A percentile compares a stretch with the other conserved stretches of the same genome.
phyloP scores from a whole-genome alignment of 139 green algal species.

The Raphidocelis subcapitata region DNA sequence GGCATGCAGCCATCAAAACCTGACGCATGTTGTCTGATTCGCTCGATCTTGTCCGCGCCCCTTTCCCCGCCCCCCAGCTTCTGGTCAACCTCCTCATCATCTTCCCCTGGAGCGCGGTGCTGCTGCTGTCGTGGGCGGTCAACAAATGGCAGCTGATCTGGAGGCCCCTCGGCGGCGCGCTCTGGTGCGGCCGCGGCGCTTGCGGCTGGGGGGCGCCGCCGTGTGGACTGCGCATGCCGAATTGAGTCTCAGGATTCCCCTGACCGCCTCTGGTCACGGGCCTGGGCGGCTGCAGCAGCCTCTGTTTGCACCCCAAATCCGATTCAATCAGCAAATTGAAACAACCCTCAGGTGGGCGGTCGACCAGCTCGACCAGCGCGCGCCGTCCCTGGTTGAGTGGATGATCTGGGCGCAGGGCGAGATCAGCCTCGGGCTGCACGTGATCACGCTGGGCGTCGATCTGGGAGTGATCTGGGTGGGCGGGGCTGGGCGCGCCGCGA shows the following conservation, averaged over 20 bases:
- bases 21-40: no score
- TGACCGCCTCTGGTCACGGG: no score
- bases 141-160: conserved; percentile 35
- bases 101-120: conserved; percentile 24
- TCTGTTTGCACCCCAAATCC: neutral
- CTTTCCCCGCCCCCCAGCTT: neutral
- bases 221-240: no score
- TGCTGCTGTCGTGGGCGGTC: conserved; percentile 22
- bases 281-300: no score
- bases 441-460: conserved; percentile 37
- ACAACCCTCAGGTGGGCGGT: conserved; percentile 5
- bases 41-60: no score
- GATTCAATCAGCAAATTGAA: neutral
- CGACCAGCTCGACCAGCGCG: conserved; percentile 29
- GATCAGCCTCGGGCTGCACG: conserved; percentile 31
- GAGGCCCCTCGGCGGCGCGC: conserved; percentile 6
- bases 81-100: conserved; percentile 24
- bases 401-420: conserved; percentile 12
- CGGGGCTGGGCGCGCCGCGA: no score
- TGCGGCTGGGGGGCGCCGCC: no score
- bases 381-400: conserved; percentile 22
- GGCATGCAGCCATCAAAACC: no score
- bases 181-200: conserved; percentile 5
- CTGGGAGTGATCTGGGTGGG: conserved; percentile 41
- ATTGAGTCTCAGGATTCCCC: no score